Conservation (phyloP, 2,329 filamentous ascomycete species). For the Cladosporium sp. region DNA sequence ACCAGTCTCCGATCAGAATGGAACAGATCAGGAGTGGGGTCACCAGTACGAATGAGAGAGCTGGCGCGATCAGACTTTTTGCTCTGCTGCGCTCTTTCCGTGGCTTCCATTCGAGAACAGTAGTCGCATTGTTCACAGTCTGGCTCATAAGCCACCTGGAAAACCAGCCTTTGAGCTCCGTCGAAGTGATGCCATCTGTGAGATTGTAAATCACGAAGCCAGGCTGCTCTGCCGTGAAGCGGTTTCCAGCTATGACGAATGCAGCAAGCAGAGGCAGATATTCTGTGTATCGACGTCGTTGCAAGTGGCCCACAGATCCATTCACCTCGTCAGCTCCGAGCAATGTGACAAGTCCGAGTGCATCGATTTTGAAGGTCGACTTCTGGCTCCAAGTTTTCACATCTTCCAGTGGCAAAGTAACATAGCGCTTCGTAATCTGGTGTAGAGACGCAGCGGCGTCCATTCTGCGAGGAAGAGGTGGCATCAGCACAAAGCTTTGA, state of each 20-base stretch:
- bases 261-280: slow-evolving; percentile 16
- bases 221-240: slow-evolving; percentile 12
- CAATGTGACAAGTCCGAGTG: slow-evolving; percentile 16
- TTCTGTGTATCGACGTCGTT: slow-evolving; percentile 13
- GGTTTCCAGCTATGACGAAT: slow-evolving; percentile 14
- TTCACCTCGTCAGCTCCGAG: slow-evolving; percentile 17
- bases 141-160: slow-evolving; percentile 12
- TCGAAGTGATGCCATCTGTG: slow-evolving; percentile 14
- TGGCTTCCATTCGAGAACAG: slow-evolving; percentile 8
- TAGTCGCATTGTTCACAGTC: slow-evolving; percentile 13
- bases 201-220: slow-evolving; percentile 16
- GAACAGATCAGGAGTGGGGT: slow-evolving; percentile 3
- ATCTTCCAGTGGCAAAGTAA: background rate
- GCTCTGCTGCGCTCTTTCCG: background rate
- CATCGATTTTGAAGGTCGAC: slow-evolving; percentile 13
- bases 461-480: background rate
- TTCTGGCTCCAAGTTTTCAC: background rate
- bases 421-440: background rate
- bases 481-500: background rate
- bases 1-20: slow-evolving; percentile 13
- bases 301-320: slow-evolving; percentile 11
- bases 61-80: background rate
- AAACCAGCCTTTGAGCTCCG: slow-evolving; percentile 16
- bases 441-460: background rate
- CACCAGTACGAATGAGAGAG: background rate